Evolutionary conservation across 176 grass and related monocot species (phyloP), one percentile per base, ranked within the genome.

Genomic region (Phragmites australis): DNA sequence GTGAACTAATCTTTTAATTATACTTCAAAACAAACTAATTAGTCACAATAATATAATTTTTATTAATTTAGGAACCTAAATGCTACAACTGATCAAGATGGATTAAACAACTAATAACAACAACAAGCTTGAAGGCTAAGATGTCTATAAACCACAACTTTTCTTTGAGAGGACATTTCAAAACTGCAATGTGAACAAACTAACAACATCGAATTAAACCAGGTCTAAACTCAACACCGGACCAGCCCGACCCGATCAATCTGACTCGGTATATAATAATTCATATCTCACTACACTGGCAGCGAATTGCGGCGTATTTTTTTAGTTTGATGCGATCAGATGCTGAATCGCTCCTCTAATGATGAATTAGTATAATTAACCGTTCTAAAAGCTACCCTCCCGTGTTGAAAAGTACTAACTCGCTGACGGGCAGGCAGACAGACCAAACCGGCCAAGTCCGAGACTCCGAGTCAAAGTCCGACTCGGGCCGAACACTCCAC

Each of bases 391-490:
- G 13, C 6, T 15, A 0, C 0, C 4, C 30, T 19, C 21, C 59
- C 61, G 76, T 53, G 61, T 79, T 79, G 76, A 79, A 65, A 63
- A 78, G 59, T 65, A 37, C 50, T 37, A 2, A 5, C 34, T 74
- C 19, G 30, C 71, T 73, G 48, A 19, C 39, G 48, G 12, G 27
- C 43, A 34, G 31, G 51, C 39, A 30, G 12, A 19, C 43, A 34
- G 31, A 34, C 0, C 49, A 17, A 37, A 37, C 34, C 5, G 49
- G 49, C 62, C 8, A 47, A 49, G 42, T 70, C n/a, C n/a, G n/a
- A n/a, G n/a, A 62, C 22, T 25, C 45, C 69, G 1, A n/a, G 81
- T 83, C 81, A 75, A 65, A 52, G 48, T 18, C 60, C 2, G 81
- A 37, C 42, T 51, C 57, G 45, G 37, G 21, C 70, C 60, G 58